Conservation (phyloP, 2,329 filamentous ascomycete species). For the Aspergillus vadensis region DNA sequence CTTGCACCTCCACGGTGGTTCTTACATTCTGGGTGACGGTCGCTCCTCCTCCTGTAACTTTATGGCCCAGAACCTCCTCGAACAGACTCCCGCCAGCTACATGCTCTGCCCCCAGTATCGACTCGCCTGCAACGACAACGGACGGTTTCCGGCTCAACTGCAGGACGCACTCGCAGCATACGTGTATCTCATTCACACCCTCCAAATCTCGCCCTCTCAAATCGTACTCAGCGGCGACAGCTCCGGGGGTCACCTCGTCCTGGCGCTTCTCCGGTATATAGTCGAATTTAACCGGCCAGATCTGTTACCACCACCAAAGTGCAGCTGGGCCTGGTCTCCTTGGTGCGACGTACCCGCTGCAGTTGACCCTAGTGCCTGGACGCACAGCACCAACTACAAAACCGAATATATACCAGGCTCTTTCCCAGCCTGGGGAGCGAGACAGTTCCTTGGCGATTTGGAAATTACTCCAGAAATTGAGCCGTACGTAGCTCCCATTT, state of each 20-base stretch:
- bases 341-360: conserved; percentile 16
- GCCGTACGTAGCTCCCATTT: conserved; percentile 18
- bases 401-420: conserved; percentile 20
- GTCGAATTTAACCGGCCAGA: conserved; percentile 6
- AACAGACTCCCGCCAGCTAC: conserved; percentile 12
- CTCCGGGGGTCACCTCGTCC: conserved; percentile 25
- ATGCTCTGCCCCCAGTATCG: conserved; percentile 26
- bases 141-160: conserved; percentile 27
- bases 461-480: conserved; percentile 15
- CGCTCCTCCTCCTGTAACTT: conserved; percentile 18
- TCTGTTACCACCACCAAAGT: conserved; percentile 17
- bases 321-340: conserved; percentile 21
- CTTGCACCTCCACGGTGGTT: conserved; percentile 24
- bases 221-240: conserved; percentile 29
- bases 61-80: conserved; percentile 17
- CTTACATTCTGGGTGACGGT: conserved; percentile 22
- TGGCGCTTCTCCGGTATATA: conserved; percentile 27
- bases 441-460: conserved; percentile 14
- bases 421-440: conserved; percentile 19
- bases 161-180: conserved; percentile 29
- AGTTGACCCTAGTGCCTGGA: conserved; percentile 13
- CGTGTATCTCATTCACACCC: conserved; percentile 21
- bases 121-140: conserved; percentile 20
- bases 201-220: conserved; percentile 22
- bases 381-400: conserved; percentile 15